These are phyloP conservation scores for Exophiala alcalophila DNA, from an alignment of 2,329 filamentous ascomycete species.

Conservation along the genomic window DNA sequence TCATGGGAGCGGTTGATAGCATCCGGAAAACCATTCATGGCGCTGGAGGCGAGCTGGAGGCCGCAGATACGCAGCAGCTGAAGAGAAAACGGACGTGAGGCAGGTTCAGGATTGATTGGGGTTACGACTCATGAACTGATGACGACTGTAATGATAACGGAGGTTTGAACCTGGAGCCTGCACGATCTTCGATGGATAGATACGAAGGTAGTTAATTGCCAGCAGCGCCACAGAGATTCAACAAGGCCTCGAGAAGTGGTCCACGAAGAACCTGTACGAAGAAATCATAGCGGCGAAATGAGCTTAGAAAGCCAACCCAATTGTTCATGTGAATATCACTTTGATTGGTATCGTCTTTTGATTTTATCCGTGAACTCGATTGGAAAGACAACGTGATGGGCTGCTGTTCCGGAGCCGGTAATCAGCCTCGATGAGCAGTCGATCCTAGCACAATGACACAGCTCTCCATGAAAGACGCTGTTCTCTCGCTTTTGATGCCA, in stretches of 20 bases:
- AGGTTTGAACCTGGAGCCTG: no score
- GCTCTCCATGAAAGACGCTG: no score
- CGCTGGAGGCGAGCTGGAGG: conserved; percentile 9
- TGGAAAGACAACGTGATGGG: neutral
- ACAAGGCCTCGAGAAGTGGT: no score
- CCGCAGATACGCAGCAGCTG: neutral
- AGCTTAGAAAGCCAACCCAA: no score
- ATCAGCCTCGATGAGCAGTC: neutral
- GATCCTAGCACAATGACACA: neutral
- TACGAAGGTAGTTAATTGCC: neutral
- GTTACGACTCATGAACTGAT: no score
- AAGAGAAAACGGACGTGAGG: conserved; percentile 1
- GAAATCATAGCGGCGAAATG: no score
- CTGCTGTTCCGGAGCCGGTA: neutral
- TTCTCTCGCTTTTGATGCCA: no score
- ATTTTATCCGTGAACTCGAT: conserved; percentile 1
- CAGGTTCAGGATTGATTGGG: no score
- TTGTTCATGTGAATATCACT: conserved; percentile 7
- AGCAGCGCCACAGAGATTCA: no score
- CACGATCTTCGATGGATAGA: neutral
- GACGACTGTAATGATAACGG: no score
- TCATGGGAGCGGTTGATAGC: conserved; percentile 18
- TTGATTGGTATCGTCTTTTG: conserved; percentile 16
- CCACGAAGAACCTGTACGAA: no score
- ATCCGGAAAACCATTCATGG: conserved; percentile 21